Percentiles rank a stretch among this genome's conserved stretches.
phyloP scores from a whole-genome alignment of 192 early-diverging fungal genomes.

The Spizellomyces punctatus region DNA sequence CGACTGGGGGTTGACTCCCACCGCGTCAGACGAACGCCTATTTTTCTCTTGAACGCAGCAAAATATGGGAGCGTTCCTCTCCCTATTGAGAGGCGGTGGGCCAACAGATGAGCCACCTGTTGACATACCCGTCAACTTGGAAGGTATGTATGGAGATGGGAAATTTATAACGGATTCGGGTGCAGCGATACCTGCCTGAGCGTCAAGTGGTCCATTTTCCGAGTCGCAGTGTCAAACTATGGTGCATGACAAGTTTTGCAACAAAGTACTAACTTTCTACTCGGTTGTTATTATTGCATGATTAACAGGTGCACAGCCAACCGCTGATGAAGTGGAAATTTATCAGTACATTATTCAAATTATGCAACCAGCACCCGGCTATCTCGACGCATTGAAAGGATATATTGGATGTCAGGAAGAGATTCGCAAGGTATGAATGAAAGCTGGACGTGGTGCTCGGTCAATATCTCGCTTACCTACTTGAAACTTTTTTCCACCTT shows the following conservation, averaged over 20 bases:
- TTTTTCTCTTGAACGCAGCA: too few species aligned
- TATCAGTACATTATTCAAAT: constrained; percentile 58
- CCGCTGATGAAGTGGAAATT: constrained; percentile 64
- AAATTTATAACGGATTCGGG: not conserved
- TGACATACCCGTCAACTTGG: constrained; percentile 44
- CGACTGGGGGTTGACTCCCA: too few species aligned
- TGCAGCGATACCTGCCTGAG: not conserved
- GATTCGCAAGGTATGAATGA: constrained; percentile 61
- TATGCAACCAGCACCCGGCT: constrained; percentile 53
- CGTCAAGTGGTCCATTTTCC: not conserved
- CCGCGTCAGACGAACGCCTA: too few species aligned
- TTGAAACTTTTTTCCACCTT: not conserved
- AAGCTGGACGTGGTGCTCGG: not conserved
- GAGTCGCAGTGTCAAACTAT: too few species aligned
- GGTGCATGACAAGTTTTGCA: too few species aligned
- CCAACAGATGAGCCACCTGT: constrained; percentile 36
- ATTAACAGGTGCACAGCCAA: constrained; percentile 49
- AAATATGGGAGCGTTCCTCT: constrained; percentile 45
- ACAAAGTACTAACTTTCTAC: constrained; percentile 15
- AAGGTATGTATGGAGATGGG: constrained; percentile 29
- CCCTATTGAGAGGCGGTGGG: constrained; percentile 36
- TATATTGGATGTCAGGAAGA: constrained; percentile 73
- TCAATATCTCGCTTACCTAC: too few species aligned
- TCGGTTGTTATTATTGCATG: constrained; percentile 4
- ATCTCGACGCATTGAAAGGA: constrained; percentile 56